Base-by-base conservation (phyloP, 371 early-diverging fungal species). In the Mortierella sp. region DNA sequence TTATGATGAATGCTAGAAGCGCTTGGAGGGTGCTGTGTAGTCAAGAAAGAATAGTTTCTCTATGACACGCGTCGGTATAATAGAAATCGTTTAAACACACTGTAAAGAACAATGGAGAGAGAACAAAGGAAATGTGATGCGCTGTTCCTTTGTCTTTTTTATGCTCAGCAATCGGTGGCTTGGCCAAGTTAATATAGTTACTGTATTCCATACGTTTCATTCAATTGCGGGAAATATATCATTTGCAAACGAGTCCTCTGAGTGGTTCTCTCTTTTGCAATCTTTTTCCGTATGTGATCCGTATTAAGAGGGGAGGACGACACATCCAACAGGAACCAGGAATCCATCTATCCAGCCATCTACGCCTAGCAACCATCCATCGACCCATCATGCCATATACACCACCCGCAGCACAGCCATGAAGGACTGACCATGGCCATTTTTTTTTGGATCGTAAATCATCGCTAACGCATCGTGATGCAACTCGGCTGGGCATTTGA, bases 191-290 rank as follows among this genome's bases (percentile, higher is more conserved):
- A n/a, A n/a, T n/a, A n/a, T n/a, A n/a, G n/a, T n/a, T n/a, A n/a
- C n/a, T n/a, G n/a, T n/a, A n/a, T n/a, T n/a, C n/a, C n/a, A n/a
- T n/a, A n/a, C n/a, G n/a, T n/a, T n/a, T n/a, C n/a, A n/a, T 39
- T 39, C 39, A 39, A 39, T 2, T 39, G 39, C 39, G 5, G 39
- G 17, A 17, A 39, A 11, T 39, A 4, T 56, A 24, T 47, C 23
- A n/a, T n/a, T n/a, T n/a, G n/a, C n/a, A n/a, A n/a, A n/a, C n/a
- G n/a, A n/a, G n/a, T n/a, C n/a, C n/a, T n/a, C n/a, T n/a, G n/a
- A n/a, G n/a, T 60, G 50, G 58, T 64, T 72, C 73, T 58, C 67
- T 72, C 73, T 72, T 66, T 72, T 62, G 63, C 61, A 72, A 62
- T 72, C 72, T 66, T 61, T 63, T 66, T 72, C 73, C 62, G 73